Evolutionary conservation across 768 basidiomycete genomes (phyloP).

Genomic region (Amylocystis lapponica): DNA sequence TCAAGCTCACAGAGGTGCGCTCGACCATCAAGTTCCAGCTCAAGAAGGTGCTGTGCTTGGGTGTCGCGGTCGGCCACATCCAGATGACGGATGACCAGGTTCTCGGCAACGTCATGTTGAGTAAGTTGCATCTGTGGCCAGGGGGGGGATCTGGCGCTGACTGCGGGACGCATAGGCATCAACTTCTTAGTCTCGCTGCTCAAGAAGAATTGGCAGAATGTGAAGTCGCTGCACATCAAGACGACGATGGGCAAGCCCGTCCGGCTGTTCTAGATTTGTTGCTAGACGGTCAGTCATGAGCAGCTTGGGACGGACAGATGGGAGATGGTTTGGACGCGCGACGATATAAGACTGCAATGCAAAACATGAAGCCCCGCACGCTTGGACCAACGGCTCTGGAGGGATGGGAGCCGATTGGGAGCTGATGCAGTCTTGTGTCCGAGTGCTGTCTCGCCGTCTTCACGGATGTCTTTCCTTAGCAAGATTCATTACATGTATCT

Average conservation of each 20-base stretch:
- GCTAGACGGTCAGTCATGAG: neutral
- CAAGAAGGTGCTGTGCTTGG: conserved; percentile 98
- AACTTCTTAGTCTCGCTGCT: conserved; percentile 99
- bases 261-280: conserved; percentile 76
- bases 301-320: neutral
- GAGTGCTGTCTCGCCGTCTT: too few relatives aligned
- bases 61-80: conserved; percentile 97
- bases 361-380: conserved; percentile 97
- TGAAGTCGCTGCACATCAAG: conserved; percentile 98
- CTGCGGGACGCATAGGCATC: conserved; percentile 56
- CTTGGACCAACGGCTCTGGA: conserved; percentile 87
- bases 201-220: conserved; percentile 99
- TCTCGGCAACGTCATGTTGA: conserved; percentile 95
- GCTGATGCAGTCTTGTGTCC: conserved; percentile 48
- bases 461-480: neutral
- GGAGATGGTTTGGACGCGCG: conserved; percentile 4
- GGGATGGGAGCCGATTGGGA: conserved; percentile 81
- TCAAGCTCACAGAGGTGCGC: conserved; percentile 92
- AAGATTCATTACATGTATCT: neutral
- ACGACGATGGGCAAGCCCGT: conserved; percentile 98
- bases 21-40: conserved; percentile 99
- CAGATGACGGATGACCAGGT: conserved; percentile 98
- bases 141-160: conserved; percentile 5
- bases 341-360: conserved; percentile 51
- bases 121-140: conserved; percentile 38